phyloP scores from a whole-genome alignment of 352 stramenopile species.

The Phytophthora lateralis region DNA sequence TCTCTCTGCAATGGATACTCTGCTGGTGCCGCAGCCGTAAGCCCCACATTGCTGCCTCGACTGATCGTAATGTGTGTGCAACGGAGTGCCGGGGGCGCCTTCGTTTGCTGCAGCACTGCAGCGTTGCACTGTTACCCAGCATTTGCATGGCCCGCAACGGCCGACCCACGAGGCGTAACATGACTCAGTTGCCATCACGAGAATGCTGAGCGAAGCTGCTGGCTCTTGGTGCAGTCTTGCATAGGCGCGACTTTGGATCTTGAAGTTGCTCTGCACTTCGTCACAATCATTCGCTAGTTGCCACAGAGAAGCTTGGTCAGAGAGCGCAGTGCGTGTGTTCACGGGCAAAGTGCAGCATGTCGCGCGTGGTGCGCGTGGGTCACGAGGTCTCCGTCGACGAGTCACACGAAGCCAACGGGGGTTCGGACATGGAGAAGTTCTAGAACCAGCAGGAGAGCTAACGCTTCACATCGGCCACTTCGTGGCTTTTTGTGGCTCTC shows the following conservation, averaged over 20 bases:
- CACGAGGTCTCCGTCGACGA: slow-evolving; percentile 3
- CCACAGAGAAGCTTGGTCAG: not conserved
- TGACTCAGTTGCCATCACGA: slow-evolving; percentile 5
- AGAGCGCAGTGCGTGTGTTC: slow-evolving; percentile 5
- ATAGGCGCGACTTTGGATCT: not conserved
- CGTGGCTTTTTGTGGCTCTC: slow-evolving; percentile 6
- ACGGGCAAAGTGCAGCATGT: slow-evolving; percentile 5
- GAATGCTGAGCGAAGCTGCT: slow-evolving; percentile 14
- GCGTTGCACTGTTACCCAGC: slow-evolving; percentile 19
- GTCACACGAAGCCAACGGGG: slow-evolving; percentile 2
- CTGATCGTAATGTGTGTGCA: slow-evolving; percentile 1
- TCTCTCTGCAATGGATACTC: not conserved
- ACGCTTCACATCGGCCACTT: slow-evolving; percentile 1
- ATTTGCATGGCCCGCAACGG: slow-evolving; percentile 17
- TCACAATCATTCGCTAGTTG: slow-evolving; percentile 13
- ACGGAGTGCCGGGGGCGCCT: not conserved
- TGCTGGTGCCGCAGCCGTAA: not conserved
- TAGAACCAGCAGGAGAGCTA: slow-evolving; percentile 1
- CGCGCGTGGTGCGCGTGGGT: not conserved
- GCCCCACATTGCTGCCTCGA: too few species aligned
- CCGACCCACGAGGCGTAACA: slow-evolving; percentile 11
- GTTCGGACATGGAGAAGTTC: slow-evolving; percentile 6
- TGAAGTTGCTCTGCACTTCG: slow-evolving; percentile 8
- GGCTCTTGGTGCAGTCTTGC: not conserved
- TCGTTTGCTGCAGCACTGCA: slow-evolving; percentile 10